A percentile compares a stretch with the other conserved stretches of the same genome.
These are phyloP conservation scores for Seminavis robusta DNA, from an alignment of 108 stramenopile genomes.

Conservation along the genomic window DNA sequence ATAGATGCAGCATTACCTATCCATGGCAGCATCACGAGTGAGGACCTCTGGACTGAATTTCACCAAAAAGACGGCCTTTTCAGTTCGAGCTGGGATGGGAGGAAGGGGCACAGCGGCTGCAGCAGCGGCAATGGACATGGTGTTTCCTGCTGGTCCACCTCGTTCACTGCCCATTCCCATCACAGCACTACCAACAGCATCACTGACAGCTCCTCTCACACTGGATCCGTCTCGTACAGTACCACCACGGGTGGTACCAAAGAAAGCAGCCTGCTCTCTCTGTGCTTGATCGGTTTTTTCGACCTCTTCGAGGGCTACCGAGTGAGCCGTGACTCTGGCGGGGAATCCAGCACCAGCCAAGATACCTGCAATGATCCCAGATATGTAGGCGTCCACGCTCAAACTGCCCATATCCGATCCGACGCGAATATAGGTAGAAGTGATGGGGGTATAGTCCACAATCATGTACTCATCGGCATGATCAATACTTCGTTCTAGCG, in stretches of 20 bases:
- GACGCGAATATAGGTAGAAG: slow-evolving; percentile 82
- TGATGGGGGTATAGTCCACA: slow-evolving; percentile 87
- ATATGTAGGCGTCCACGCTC: slow-evolving; percentile 89
- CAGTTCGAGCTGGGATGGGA: slow-evolving; percentile 62
- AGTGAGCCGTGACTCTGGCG: slow-evolving; percentile 83
- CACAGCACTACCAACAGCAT: too few relatives aligned
- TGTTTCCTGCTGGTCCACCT: too few relatives aligned
- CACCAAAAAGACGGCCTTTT: slow-evolving; percentile 90
- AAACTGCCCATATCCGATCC: slow-evolving; percentile 83
- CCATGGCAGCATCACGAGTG: slow-evolving; percentile 73
- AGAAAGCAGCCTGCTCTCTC: slow-evolving; percentile 7
- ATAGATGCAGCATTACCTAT: too few relatives aligned
- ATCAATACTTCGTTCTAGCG: slow-evolving; percentile 90
- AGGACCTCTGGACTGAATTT: slow-evolving; percentile 86
- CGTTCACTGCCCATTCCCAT: too few relatives aligned
- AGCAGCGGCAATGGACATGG: not conserved
- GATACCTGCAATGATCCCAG: slow-evolving; percentile 88
- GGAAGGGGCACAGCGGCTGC: too few relatives aligned
- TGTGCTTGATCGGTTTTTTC: slow-evolving; percentile 15
- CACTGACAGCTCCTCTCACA: too few relatives aligned
- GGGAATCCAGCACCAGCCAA: slow-evolving; percentile 83
- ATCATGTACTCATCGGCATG: slow-evolving; percentile 97
- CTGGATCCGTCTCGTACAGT: not conserved
- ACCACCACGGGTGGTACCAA: not conserved
- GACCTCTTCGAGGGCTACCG: slow-evolving; percentile 67